Conservation (phyloP, 1,284 basidiomycete species). For the Ustilago shanxiensis region DNA sequence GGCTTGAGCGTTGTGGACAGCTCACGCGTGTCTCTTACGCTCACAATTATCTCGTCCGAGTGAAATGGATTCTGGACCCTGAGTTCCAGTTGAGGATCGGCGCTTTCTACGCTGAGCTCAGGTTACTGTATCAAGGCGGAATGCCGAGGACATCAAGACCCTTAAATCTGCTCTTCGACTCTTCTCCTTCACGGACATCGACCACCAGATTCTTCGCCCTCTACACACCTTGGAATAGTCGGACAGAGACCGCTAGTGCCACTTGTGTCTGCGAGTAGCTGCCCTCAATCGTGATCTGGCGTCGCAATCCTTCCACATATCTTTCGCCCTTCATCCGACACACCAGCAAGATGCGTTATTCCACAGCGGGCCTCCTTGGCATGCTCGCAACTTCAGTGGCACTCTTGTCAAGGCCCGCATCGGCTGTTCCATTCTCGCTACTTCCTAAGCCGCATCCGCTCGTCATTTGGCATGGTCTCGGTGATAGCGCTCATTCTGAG, state of each 20-base stretch:
- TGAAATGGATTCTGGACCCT: constrained; percentile 7
- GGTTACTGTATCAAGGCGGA: neutral
- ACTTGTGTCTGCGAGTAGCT: too few species aligned
- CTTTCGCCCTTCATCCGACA: neutral
- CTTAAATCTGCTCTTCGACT: neutral
- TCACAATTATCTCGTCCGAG: constrained; percentile 17
- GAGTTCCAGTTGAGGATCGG: neutral
- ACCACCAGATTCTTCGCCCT: neutral
- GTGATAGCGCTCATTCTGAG: constrained; percentile 74
- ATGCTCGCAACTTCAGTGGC: constrained; percentile 11
- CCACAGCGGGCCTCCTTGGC: constrained; percentile 16
- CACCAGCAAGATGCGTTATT: constrained; percentile 13
- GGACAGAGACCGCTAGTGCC: neutral
- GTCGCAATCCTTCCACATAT: neutral
- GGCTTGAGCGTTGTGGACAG: constrained; percentile 24
- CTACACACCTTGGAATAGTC: neutral
- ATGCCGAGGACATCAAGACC: neutral
- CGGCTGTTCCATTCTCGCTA: constrained; percentile 33
- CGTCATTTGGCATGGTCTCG: constrained; percentile 96
- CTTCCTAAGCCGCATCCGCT: constrained; percentile 70
- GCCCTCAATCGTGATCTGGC: neutral
- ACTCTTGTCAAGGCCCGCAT: constrained; percentile 8
- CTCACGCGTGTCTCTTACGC: neutral
- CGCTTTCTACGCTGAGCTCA: neutral
- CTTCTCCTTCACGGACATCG: neutral